Percentiles rank a stretch among this genome's conserved stretches.
Evolutionary conservation across 140 eudicot genomes (phyloP).

Genomic region (Artemisia princeps): DNA sequence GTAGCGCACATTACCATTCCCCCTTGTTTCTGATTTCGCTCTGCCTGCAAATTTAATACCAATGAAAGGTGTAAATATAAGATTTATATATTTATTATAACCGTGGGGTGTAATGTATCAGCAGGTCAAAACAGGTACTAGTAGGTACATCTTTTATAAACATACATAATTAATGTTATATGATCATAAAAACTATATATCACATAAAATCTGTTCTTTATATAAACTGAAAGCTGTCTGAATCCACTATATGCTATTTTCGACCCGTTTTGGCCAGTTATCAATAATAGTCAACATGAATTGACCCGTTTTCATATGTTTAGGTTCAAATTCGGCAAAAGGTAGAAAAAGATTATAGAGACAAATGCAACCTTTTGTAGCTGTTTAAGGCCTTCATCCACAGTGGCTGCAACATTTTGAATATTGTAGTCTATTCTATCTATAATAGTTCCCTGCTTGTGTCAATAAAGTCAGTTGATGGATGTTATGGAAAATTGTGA

Average conservation of each 20-base stretch:
- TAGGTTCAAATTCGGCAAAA: not conserved
- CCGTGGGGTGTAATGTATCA: not conserved
- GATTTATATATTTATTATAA: too few species aligned
- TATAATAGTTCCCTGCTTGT: constrained; percentile 84
- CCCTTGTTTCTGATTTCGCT: constrained; percentile 74
- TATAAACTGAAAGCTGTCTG: too few species aligned
- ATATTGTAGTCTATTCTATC: constrained; percentile 94
- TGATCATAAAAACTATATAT: too few species aligned
- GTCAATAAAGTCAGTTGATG: constrained; percentile 1
- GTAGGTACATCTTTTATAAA: too few species aligned
- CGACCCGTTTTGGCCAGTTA: too few species aligned
- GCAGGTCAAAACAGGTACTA: not conserved
- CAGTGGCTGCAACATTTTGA: constrained; percentile 87
- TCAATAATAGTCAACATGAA: too few species aligned
- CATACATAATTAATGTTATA: too few species aligned
- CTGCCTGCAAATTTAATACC: constrained; percentile 55
- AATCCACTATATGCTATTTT: too few species aligned
- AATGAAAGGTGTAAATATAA: too few species aligned
- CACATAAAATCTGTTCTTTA: too few species aligned
- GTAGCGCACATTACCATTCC: constrained; percentile 91
- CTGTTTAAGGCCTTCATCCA: constrained; percentile 92
- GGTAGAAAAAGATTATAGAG: not conserved
- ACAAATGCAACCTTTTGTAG: constrained; percentile 54
- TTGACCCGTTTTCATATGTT: too few species aligned
- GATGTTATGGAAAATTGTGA: not conserved